These are phyloP conservation scores for Ophioceras dolichostomum DNA, from an alignment of 2,329 filamentous ascomycete genomes.

Conservation along the genomic window DNA sequence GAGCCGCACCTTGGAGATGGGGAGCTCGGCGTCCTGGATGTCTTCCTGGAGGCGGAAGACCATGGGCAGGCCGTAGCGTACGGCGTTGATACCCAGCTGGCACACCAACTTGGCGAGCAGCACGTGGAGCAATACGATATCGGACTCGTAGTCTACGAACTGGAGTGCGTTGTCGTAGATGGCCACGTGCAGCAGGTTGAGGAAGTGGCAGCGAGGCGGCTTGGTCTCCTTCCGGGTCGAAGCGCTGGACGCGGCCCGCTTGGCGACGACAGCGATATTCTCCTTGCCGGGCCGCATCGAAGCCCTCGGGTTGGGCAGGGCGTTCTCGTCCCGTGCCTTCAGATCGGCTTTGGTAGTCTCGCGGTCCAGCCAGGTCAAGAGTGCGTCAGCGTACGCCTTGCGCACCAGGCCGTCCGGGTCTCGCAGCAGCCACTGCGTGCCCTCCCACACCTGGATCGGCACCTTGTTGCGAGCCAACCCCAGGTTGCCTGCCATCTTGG, in stretches of 20 bases:
- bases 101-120: conserved; percentile 63
- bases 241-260: conserved; percentile 57
- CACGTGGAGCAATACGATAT: conserved; percentile 66
- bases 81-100: conserved; percentile 72
- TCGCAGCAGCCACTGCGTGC: conserved; percentile 84
- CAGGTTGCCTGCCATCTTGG: conserved; percentile 43
- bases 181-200: conserved; percentile 71
- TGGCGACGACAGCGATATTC: conserved; percentile 22
- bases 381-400: conserved; percentile 72
- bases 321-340: conserved; percentile 43
- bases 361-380: conserved; percentile 74
- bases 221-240: conserved; percentile 48
- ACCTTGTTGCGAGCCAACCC: conserved; percentile 63
- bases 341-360: conserved; percentile 61
- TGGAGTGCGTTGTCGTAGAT: conserved; percentile 83
- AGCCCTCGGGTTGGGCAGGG: conserved; percentile 15
- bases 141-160: conserved; percentile 56
- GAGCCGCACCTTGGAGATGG: conserved; percentile 62
- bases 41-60: conserved; percentile 80
- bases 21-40: conserved; percentile 52
- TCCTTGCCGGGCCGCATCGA: neutral
- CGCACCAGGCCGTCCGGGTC: conserved; percentile 69
- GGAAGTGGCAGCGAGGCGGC: conserved; percentile 53
- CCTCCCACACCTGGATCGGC: conserved; percentile 80
- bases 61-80: conserved; percentile 73